Evolutionary conservation across 345 rosid species (phyloP), one percentile per base, ranked within the genome.

Genomic region (Hypericum androsaemum): DNA sequence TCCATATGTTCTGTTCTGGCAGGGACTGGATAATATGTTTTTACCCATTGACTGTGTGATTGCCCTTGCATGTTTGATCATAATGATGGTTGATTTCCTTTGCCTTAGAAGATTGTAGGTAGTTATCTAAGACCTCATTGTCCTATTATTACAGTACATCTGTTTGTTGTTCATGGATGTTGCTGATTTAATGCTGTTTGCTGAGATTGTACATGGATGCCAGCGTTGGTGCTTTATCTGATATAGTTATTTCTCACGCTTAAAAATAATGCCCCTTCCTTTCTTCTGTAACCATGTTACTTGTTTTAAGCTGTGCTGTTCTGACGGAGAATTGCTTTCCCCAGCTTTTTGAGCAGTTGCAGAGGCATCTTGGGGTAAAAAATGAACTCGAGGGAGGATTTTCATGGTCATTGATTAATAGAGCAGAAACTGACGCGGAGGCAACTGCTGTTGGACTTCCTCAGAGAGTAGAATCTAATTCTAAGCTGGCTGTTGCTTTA

Each of bases 401-500:
- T 66, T 74, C 98, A n/a, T 90, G 92, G 83, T 68, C 84, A 57
- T 72, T 90, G 53, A 66, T 83, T 56, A 87, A 62, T 36, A 87
- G 89, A 36, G 83, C 55, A 73, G 86, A 76, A 63, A 56, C 79
- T 60, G 64, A 66, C 47, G 22, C 71, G 40, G 84, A 84, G 64
- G 56, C 65, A 72, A 62, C 79, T 64, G 71, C 65, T 22, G 54
- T 43, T 71, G 83, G 78, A 58, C 64, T 67, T 56, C 59, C 71
- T 67, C 74, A 43, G 62, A 78, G 78, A 66, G 71, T 90, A 45
- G 85, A 79, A 64, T 70, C 82, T 75, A 90, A 88, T 68, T 80
- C 95, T 50, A 81, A 79, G 76, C 67, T 82, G 67, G 95, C 96
- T 48, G 95, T 88, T 74, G 96, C 98, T 14, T 73, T 84, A 56